A percentile compares a stretch with the other conserved stretches of the same genome.
These are phyloP conservation scores for Aureobasidium sp. DNA, from an alignment of 2,329 filamentous ascomycete species.

Conservation along the genomic window DNA sequence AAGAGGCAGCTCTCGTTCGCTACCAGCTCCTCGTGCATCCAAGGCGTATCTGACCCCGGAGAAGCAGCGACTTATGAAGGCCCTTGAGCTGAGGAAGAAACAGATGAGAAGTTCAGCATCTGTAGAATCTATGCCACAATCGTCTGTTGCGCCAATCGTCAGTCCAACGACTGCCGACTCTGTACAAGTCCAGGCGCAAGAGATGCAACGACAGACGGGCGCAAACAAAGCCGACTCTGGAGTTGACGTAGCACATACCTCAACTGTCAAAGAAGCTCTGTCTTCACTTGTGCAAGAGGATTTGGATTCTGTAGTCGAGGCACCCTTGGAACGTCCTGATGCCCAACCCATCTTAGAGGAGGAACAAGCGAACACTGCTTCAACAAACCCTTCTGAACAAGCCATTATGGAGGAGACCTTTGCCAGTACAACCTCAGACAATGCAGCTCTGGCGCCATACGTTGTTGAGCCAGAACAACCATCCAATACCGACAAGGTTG, in stretches of 20 bases:
- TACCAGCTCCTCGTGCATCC: constrained; percentile 3
- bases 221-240: constrained; percentile 9
- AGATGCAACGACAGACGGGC: neutral
- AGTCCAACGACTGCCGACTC: neutral
- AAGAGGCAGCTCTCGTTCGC: constrained; percentile 21
- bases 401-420: neutral
- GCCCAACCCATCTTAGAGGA: neutral
- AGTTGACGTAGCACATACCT: neutral
- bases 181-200: neutral
- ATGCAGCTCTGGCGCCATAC: neutral
- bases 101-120: constrained; percentile 44
- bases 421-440: neutral
- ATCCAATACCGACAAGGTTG: neutral
- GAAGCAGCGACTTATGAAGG: constrained; percentile 88
- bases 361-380: neutral
- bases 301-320: neutral
- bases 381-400: neutral
- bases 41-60: constrained; percentile 61
- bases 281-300: neutral
- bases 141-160: neutral
- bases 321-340: neutral
- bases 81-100: constrained; percentile 79
- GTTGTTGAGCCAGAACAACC: neutral
- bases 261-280: neutral
- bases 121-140: neutral